A percentile compares a stretch with the other conserved stretches of the same genome.
phyloP scores from a whole-genome alignment of 1,139 yeast species.

The Suhomyces chickasaworum region DNA sequence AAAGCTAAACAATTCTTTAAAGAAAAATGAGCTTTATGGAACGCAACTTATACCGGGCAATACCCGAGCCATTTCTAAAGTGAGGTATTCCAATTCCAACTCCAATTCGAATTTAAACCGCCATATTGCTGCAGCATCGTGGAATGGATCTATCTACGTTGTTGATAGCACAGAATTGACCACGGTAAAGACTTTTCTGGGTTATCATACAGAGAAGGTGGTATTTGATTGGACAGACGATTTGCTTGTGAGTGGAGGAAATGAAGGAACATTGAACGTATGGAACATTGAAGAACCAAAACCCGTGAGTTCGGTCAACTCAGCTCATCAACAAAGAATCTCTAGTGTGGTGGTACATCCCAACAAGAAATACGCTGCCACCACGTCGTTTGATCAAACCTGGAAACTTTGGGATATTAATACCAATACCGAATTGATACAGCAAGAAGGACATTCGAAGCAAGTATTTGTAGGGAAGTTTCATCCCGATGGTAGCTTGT shows the following conservation, averaged over 20 bases:
- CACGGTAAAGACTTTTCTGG: slow-evolving; percentile 25
- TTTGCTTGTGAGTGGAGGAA: slow-evolving; percentile 60
- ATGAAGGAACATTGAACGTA: slow-evolving; percentile 57
- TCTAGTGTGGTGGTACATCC: slow-evolving; percentile 73
- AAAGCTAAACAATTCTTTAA: slow-evolving; percentile 37
- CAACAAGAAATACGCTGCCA: slow-evolving; percentile 51
- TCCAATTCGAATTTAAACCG: slow-evolving; percentile 11
- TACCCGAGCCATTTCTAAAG: slow-evolving; percentile 67
- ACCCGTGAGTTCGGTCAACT: slow-evolving; percentile 24
- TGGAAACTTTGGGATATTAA: slow-evolving; percentile 87
- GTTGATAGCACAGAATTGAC: slow-evolving; percentile 44
- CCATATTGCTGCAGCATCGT: slow-evolving; percentile 68
- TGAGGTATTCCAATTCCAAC: slow-evolving; percentile 46
- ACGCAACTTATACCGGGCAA: slow-evolving; percentile 64
- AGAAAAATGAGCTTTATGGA: slow-evolving; percentile 53
- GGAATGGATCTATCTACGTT: slow-evolving; percentile 75
- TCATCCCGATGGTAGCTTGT: slow-evolving; percentile 78
- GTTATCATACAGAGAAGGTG: slow-evolving; percentile 59
- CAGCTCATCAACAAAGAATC: slow-evolving; percentile 59
- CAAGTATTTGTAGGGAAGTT: slow-evolving; percentile 65
- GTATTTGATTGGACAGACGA: slow-evolving; percentile 62
- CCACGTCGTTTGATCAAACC: slow-evolving; percentile 83
- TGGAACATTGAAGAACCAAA: slow-evolving; percentile 36
- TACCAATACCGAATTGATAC: slow-evolving; percentile 32
- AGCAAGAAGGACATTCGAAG: slow-evolving; percentile 86